Percentiles rank a stretch among this genome's conserved stretches.
Evolutionary conservation across 306 rosid species (phyloP).

Genomic region (Vigna mungo): DNA sequence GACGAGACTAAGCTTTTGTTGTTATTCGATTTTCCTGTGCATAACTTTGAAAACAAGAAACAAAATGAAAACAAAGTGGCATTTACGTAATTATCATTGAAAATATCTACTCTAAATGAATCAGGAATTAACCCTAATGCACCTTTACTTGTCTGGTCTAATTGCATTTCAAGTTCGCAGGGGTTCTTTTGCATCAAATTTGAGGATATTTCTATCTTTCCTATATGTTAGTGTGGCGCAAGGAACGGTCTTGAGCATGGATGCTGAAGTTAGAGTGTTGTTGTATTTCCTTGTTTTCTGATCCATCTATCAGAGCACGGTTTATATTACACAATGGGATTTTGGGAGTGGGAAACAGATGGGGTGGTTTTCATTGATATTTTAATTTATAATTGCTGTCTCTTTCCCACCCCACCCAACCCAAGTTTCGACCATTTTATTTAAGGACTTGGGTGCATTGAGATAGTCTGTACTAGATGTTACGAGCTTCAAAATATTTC

Average conservation of each 20-base stretch:
- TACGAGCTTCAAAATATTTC: constrained; percentile 19
- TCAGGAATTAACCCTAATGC: neutral
- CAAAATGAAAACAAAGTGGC: neutral
- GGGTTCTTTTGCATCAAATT: neutral
- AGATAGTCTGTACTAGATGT: neutral
- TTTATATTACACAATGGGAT: neutral
- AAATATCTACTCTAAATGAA: constrained; percentile 9
- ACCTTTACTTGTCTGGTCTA: neutral
- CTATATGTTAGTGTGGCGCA: constrained; percentile 5
- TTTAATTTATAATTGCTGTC: no score
- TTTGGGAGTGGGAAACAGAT: neutral
- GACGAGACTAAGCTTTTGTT: neutral
- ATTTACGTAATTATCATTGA: neutral
- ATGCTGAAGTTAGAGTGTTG: neutral
- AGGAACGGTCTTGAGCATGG: neutral
- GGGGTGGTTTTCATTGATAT: neutral
- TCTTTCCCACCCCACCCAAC: neutral
- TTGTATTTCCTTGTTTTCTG: neutral
- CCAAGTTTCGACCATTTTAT: neutral
- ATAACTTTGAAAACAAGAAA: constrained; percentile 32
- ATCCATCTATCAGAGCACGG: neutral
- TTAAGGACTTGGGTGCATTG: neutral
- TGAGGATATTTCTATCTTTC: neutral
- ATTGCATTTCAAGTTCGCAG: neutral
- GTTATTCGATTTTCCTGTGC: neutral